Conservation (phyloP, 179 eudicot genomes). For the Beta corolliflora region DNA sequence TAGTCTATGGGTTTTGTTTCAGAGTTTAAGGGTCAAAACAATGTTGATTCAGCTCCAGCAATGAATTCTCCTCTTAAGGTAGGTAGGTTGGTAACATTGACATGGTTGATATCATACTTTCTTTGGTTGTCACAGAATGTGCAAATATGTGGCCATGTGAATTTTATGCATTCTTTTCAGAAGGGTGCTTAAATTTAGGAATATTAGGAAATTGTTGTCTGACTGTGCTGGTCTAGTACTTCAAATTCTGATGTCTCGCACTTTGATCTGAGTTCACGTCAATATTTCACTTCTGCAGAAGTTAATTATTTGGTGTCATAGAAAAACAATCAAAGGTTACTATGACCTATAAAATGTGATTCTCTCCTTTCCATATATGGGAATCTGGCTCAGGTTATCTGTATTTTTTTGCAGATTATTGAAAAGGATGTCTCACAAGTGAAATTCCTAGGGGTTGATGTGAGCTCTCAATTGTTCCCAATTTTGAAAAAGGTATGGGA, state of each 20-base stretch:
- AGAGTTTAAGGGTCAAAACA: not conserved
- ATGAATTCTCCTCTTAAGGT: not conserved
- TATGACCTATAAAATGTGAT: too few relatives aligned
- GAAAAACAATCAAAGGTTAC: too few relatives aligned
- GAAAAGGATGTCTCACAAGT: not conserved
- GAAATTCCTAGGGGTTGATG: constrained; percentile 7
- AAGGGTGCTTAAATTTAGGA: not conserved
- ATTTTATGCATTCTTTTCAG: not conserved
- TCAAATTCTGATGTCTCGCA: not conserved
- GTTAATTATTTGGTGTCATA: not conserved
- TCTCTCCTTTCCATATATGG: too few relatives aligned
- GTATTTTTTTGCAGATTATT: not conserved
- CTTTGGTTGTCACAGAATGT: too few relatives aligned
- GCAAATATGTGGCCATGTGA: not conserved
- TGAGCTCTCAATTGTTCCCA: not conserved
- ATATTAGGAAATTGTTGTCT: too few relatives aligned
- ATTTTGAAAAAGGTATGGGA: constrained; percentile 7
- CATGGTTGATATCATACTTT: not conserved
- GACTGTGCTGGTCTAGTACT: too few relatives aligned
- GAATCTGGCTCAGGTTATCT: not conserved
- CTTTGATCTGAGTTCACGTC: not conserved
- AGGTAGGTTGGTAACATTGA: not conserved
- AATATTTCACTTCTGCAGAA: not conserved
- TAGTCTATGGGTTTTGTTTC: not conserved
- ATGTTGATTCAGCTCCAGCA: not conserved